Conservation (phyloP, 2,329 filamentous ascomycete genomes). For the Colletotrichum godetiae region DNA sequence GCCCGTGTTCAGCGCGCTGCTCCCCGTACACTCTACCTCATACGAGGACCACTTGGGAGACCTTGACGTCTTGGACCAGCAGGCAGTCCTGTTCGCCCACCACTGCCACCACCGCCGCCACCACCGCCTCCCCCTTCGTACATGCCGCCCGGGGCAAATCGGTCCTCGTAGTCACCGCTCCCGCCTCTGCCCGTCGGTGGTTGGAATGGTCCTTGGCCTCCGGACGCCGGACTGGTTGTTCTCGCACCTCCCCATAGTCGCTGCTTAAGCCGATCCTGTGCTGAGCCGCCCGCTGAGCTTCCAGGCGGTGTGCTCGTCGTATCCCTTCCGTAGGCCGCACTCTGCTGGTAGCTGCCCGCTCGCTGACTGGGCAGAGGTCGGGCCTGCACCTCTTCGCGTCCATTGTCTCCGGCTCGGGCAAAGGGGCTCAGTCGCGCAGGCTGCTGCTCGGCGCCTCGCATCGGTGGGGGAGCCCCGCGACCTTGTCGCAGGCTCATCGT, state of each 20-base stretch:
- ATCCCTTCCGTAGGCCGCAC: constrained; percentile 43
- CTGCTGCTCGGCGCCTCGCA: constrained; percentile 39
- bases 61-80: constrained; percentile 54
- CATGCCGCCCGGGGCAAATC: constrained; percentile 57
- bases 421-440: constrained; percentile 47
- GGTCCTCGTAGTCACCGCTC: constrained; percentile 54
- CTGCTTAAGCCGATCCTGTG: constrained; percentile 86
- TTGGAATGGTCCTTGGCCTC: constrained; percentile 57
- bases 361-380: constrained; percentile 79
- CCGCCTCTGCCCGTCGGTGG: constrained; percentile 50
- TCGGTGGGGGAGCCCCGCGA: constrained; percentile 47
- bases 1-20: background rate
- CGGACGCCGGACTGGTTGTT: constrained; percentile 64
- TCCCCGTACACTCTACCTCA: constrained; percentile 47
- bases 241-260: constrained; percentile 75
- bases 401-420: constrained; percentile 38
- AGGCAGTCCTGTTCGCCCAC: constrained; percentile 56
- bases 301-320: constrained; percentile 45
- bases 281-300: constrained; percentile 62
- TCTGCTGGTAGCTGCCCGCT: constrained; percentile 78
- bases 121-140: constrained; percentile 50
- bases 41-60: constrained; percentile 48
- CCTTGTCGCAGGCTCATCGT: constrained; percentile 59
- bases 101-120: constrained; percentile 48
- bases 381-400: constrained; percentile 54